Percentiles rank a stretch among this genome's conserved stretches.
Conservation (phyloP, 2,329 filamentous ascomycete genomes). For the Taxawa tesnikishii region DNA sequence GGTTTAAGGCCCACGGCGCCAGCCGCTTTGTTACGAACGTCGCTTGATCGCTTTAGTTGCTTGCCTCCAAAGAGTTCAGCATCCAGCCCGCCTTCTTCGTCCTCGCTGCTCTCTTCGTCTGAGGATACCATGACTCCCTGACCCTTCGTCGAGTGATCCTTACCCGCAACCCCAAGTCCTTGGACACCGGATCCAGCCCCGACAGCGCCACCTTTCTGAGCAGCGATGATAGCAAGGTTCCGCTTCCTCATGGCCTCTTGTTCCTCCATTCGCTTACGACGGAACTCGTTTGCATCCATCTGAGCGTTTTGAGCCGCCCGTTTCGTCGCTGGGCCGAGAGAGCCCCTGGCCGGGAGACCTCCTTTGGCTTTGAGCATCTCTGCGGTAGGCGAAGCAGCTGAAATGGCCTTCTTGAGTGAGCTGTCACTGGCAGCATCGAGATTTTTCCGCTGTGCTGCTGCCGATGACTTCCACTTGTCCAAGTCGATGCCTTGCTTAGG, state of each 20-base stretch:
- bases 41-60: conserved; percentile 26
- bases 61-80: conserved; percentile 54
- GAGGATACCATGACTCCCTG: conserved; percentile 84
- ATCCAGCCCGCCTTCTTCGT: conserved; percentile 38
- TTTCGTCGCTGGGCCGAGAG: conserved; percentile 13
- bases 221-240: conserved; percentile 60
- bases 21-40: conserved; percentile 17
- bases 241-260: conserved; percentile 62
- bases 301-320: conserved; percentile 22
- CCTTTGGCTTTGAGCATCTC: conserved; percentile 9
- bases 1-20: conserved; percentile 19
- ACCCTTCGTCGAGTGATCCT: conserved; percentile 62
- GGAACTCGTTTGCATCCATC: conserved; percentile 45
- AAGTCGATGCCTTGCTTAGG: conserved; percentile 20
- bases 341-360: conserved; percentile 3
- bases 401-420: conserved; percentile 16
- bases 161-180: conserved; percentile 60
- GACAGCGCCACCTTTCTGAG: conserved; percentile 45
- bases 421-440: conserved; percentile 35
- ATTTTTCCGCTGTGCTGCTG: conserved; percentile 35
- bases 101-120: conserved; percentile 46
- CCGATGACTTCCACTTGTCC: conserved; percentile 17
- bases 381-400: conserved; percentile 16
- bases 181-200: conserved; percentile 70
- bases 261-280: conserved; percentile 61